Conservation (phyloP, 75 land plant genomes). For the Adiantum capillusveneris region DNA sequence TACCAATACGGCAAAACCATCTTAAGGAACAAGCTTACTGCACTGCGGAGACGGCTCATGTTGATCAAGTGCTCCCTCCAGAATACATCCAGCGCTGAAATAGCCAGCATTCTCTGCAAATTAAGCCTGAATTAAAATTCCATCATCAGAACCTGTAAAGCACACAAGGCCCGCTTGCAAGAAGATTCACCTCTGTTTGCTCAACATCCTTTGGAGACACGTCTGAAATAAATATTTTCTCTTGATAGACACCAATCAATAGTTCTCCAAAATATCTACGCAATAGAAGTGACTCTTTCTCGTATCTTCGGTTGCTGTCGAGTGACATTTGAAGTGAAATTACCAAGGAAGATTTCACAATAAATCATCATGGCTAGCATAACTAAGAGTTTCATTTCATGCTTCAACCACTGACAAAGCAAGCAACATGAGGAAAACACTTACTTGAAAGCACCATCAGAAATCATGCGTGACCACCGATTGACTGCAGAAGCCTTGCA, state of each 20-base stretch:
- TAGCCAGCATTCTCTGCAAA: constrained; percentile 58
- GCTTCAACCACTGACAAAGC: too few relatives aligned
- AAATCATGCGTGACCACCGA: constrained; percentile 74
- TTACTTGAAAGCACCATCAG: constrained; percentile 57
- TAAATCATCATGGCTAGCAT: too few relatives aligned
- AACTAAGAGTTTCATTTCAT: too few relatives aligned
- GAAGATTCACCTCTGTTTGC: constrained; percentile 71
- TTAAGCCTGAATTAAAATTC: too few relatives aligned
- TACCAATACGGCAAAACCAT: too few relatives aligned
- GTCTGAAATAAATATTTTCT: constrained; percentile 48
- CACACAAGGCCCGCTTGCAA: neutral
- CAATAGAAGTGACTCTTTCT: constrained; percentile 46
- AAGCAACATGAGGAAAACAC: too few relatives aligned
- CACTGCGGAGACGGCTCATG: constrained; percentile 87
- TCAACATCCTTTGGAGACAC: constrained; percentile 44
- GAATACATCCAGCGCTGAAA: constrained; percentile 72
- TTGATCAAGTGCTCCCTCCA: constrained; percentile 97
- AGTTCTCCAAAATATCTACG: constrained; percentile 90
- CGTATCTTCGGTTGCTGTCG: constrained; percentile 59
- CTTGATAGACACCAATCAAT: constrained; percentile 68
- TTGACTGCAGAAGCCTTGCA: constrained; percentile 48
- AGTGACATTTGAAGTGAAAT: too few relatives aligned
- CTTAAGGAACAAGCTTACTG: too few relatives aligned
- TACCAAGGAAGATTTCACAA: too few relatives aligned
- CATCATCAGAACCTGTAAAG: too few relatives aligned